Evolutionary conservation across 495 filamentous ascomycete genomes (phyloP).

Genomic region (Aspergillus sclerotiicarbonarius): DNA sequence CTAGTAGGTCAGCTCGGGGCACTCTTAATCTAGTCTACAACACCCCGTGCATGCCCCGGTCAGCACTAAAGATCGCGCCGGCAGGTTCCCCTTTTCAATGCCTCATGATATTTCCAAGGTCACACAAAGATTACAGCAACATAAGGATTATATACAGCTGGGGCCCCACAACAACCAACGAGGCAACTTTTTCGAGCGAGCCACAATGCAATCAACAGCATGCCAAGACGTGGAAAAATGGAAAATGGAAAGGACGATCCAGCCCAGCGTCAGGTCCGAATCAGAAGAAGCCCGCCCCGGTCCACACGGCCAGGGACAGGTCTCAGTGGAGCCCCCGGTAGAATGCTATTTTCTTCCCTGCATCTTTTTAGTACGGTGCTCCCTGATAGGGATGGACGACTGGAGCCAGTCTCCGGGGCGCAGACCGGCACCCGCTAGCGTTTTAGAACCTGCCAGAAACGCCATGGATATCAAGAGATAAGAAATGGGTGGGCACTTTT

Average conservation of each 20-base stretch:
- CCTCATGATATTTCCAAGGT: constrained; percentile 7
- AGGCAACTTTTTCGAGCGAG: constrained; percentile 12
- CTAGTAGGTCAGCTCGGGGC: no score
- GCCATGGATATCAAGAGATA: constrained; percentile 48
- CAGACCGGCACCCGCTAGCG: constrained; percentile 28
- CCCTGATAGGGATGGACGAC: background rate
- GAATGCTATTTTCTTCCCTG: constrained; percentile 1
- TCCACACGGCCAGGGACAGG: background rate
- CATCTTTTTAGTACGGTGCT: background rate
- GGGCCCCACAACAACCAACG: constrained; percentile 9
- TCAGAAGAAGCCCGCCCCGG: background rate
- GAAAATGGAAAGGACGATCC: background rate
- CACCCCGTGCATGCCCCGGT: background rate
- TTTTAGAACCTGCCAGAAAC: constrained; percentile 46
- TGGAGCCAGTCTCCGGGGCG: constrained; percentile 10
- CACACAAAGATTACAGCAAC: constrained; percentile 6
- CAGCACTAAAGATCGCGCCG: background rate
- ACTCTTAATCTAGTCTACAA: background rate
- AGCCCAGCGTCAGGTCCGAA: background rate
- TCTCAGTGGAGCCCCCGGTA: background rate
- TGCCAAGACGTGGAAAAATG: constrained; percentile 7
- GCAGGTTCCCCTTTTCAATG: constrained; percentile 1
- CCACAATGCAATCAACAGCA: constrained; percentile 13
- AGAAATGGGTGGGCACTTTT: constrained; percentile 28
- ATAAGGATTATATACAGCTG: constrained; percentile 18